phyloP scores from a whole-genome alignment of 2,329 filamentous ascomycete species.

The Escovopsis sp. region DNA sequence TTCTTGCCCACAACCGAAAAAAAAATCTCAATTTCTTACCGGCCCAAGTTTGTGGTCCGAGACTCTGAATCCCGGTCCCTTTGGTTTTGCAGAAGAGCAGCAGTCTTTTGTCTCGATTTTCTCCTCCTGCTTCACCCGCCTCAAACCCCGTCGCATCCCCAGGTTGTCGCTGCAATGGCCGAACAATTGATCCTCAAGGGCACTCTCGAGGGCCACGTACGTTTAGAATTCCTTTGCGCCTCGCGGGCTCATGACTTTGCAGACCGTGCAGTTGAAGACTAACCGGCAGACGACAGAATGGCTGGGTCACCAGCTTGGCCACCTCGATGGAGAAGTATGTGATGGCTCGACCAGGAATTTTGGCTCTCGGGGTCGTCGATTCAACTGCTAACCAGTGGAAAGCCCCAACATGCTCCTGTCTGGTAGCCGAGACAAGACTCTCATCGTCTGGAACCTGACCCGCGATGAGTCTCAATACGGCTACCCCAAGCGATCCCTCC shows the following conservation, averaged over 20 bases:
- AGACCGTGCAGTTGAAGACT: conserved; percentile 6
- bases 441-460: conserved; percentile 99
- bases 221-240: conserved; percentile 21
- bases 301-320: conserved; percentile 97
- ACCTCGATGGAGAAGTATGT: conserved; percentile 97
- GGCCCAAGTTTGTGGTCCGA: conserved; percentile 7
- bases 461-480: conserved; percentile 97
- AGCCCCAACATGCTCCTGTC: conserved; percentile 99
- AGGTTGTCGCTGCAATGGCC: conserved; percentile 51
- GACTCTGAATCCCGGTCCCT: conserved; percentile 6
- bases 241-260: neutral
- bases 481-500: conserved; percentile 96
- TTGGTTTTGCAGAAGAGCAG: conserved; percentile 14
- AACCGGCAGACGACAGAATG: conserved; percentile 42
- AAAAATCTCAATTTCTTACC: conserved; percentile 26
- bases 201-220: conserved; percentile 91
- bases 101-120: conserved; percentile 19
- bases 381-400: conserved; percentile 12
- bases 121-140: conserved; percentile 19
- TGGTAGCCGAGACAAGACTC: conserved; percentile 89
- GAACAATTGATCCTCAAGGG: conserved; percentile 93
- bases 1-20: conserved; percentile 33
- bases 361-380: neutral
- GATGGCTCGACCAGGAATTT: neutral
- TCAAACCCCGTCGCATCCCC: conserved; percentile 22